Evolutionary conservation across 495 filamentous ascomycete species (phyloP), one percentile per base, ranked within the genome.

Genomic region (Penicillium herquei): DNA sequence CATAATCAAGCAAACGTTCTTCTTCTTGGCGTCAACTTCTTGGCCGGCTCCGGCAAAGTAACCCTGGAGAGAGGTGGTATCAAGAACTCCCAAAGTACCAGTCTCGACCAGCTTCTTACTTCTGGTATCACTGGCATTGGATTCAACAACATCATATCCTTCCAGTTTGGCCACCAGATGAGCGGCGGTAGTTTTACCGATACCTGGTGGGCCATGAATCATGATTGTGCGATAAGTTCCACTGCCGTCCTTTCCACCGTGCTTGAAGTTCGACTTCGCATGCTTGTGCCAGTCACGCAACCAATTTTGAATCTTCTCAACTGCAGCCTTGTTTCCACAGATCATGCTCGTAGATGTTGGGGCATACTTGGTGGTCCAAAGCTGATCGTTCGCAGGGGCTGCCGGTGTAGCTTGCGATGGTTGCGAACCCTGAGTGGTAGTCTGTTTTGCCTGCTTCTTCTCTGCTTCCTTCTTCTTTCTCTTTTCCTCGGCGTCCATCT

Each of bases 341-440:
- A 99, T 96, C 69, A 97, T 92, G 51, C 70, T 87, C 37, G 90
- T 78, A 37, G 84, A 78, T 0, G 86, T 88, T 4, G 94, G 94
- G 0, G 94, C 93, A 73, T 99, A 98, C 64, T 97, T 97, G 30
- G 87, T 87, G 7, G 95, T 98, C 94, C 94, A 98, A 6, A 99
- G 79, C 43, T 91, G 84, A 55, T 80, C 83, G 49, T 87, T 81
- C 14, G 80, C 71, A 14, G 70, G 76, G 8, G 65, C 34, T 14
- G 14, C 39, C 45, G 67, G 62, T 21, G 68, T 59, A 39, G 35
- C 53, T 14, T 61, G 58, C 31, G 69, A 26, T 21, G 62, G 31
- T 49, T 41, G 49, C 35, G 56, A 37, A 31, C 14, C 54, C 8
- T 49, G 49, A 21, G 50, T 66, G 17, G 46, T 14, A 32, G 76